phyloP scores from a whole-genome alignment of 805 yeast species.

The Ogataea kodamae region DNA sequence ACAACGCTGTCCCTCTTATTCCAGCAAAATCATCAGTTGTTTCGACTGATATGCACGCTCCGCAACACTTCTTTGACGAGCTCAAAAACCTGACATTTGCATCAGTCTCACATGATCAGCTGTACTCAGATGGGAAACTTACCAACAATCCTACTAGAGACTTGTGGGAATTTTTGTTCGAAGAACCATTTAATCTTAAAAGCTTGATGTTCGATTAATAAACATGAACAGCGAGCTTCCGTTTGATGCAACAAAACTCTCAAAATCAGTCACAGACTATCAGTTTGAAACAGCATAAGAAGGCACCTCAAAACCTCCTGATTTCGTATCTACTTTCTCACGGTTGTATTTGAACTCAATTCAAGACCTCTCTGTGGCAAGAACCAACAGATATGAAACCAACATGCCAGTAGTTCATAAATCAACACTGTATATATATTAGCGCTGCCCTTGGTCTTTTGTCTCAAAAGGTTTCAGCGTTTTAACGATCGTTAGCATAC shows the following conservation, averaged over 20 bases:
- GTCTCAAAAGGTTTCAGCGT: too few species aligned
- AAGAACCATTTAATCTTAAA: conserved; percentile 15
- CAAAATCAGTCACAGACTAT: too few species aligned
- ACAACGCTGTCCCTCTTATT: conserved; percentile 7
- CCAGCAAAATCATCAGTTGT: neutral
- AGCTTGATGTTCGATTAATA: conserved; percentile 14
- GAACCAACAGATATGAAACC: too few species aligned
- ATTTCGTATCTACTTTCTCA: too few species aligned
- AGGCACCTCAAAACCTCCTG: too few species aligned
- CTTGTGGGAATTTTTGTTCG: conserved; percentile 15
- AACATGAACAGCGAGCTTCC: neutral
- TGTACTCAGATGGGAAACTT: neutral
- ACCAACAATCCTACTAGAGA: conserved; percentile 8
- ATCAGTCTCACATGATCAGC: neutral
- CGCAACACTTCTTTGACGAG: conserved; percentile 4
- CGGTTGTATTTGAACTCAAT: too few species aligned
- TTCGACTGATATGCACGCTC: conserved; percentile 1
- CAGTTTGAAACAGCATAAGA: too few species aligned
- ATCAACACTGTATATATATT: too few species aligned
- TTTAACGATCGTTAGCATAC: too few species aligned
- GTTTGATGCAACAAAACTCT: neutral
- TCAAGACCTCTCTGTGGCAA: too few species aligned
- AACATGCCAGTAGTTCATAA: too few species aligned
- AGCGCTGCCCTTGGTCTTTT: too few species aligned
- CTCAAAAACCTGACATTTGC: conserved; percentile 2